phyloP scores from a whole-genome alignment of 2,329 filamentous ascomycete species.

The Lachnellula hyalina region DNA sequence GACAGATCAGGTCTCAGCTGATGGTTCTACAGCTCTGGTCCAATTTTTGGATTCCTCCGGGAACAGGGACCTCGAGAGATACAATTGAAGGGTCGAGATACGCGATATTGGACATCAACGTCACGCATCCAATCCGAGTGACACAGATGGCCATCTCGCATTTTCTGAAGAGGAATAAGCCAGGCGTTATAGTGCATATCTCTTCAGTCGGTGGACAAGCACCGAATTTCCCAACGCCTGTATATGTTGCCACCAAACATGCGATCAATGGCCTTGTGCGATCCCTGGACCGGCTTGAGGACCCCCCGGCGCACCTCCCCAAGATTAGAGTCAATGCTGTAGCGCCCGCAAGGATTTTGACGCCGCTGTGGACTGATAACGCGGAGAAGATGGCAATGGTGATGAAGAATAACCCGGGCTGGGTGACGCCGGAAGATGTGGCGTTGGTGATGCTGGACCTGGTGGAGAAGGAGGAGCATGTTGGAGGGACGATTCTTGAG shows the following conservation, averaged over 20 bases:
- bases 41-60: slow-evolving; percentile 46
- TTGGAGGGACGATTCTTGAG: slow-evolving; percentile 40
- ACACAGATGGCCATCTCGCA: slow-evolving; percentile 46
- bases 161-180: slow-evolving; percentile 35
- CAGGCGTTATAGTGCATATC: slow-evolving; percentile 38
- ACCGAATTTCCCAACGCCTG: slow-evolving; percentile 34
- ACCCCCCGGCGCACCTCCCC: slow-evolving; percentile 22
- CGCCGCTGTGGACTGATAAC: slow-evolving; percentile 42
- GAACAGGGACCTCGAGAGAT: slow-evolving; percentile 38
- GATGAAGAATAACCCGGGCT: slow-evolving; percentile 26
- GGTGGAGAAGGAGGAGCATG: slow-evolving; percentile 31
- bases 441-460: slow-evolving; percentile 41
- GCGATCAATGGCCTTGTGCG: slow-evolving; percentile 42
- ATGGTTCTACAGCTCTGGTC: slow-evolving; percentile 36
- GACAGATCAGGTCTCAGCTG: background rate
- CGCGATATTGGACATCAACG: slow-evolving; percentile 43
- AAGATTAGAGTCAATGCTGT: slow-evolving; percentile 39
- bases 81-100: slow-evolving; percentile 36
- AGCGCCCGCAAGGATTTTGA: slow-evolving; percentile 37
- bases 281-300: slow-evolving; percentile 35
- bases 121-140: slow-evolving; percentile 46
- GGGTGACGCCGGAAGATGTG: slow-evolving; percentile 39
- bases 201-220: slow-evolving; percentile 42
- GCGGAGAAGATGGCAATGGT: slow-evolving; percentile 39
- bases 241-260: slow-evolving; percentile 46